Percentiles rank a stretch among this genome's conserved stretches.
Evolutionary conservation across 1,139 yeast genomes (phyloP).

Genomic region (Diutina neorugosa): DNA sequence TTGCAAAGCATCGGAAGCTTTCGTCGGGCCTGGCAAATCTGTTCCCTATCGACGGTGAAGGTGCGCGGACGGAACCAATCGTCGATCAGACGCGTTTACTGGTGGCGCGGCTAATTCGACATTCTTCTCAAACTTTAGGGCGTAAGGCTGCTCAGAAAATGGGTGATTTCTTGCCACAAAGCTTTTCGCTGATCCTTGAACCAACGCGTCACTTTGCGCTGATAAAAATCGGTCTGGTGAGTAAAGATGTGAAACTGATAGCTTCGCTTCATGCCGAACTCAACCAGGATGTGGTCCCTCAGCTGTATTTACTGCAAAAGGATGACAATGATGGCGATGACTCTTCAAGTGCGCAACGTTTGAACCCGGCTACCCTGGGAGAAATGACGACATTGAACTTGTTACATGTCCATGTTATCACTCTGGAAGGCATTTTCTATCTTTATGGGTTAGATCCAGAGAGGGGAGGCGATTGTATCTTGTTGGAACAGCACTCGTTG

Average conservation of each 20-base stretch:
- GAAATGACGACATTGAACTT: conserved; percentile 34
- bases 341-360: conserved; percentile 5
- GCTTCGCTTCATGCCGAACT: conserved; percentile 38
- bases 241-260: conserved; percentile 49
- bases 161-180: conserved; percentile 78
- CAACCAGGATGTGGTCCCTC: conserved; percentile 27
- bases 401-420: conserved; percentile 65
- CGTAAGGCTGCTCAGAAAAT: conserved; percentile 79
- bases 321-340: conserved; percentile 8
- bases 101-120: conserved; percentile 44
- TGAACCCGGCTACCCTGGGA: conserved; percentile 8
- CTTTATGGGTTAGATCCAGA: conserved; percentile 81
- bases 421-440: conserved; percentile 79
- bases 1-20: conserved; percentile 17
- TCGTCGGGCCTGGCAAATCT: conserved; percentile 24
- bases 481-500: conserved; percentile 56
- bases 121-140: conserved; percentile 46
- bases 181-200: conserved; percentile 77
- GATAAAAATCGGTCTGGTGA: conserved; percentile 60
- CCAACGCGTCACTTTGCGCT: conserved; percentile 94
- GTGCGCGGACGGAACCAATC: conserved; percentile 40
- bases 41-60: conserved; percentile 19
- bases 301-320: conserved; percentile 16
- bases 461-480: conserved; percentile 86
- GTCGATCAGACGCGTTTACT: conserved; percentile 60